phyloP scores from a whole-genome alignment of 495 filamentous ascomycete species.

The Hypoxylon fragiforme region DNA sequence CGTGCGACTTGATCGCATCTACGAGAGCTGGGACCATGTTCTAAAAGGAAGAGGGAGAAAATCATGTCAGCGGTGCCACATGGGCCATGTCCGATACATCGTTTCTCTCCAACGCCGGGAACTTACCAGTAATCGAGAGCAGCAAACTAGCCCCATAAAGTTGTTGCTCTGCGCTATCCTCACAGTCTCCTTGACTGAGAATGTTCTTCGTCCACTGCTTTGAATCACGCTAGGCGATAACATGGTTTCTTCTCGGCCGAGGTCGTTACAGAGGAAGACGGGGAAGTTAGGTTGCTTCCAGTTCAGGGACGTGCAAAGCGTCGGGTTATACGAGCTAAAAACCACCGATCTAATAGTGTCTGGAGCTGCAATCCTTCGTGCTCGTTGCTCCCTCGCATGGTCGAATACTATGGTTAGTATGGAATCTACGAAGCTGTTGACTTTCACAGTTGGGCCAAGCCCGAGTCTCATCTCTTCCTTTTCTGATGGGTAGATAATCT shows the following conservation, averaged over 20 bases:
- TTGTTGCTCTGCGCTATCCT: slow-evolving; percentile 94
- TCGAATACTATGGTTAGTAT: slow-evolving; percentile 87
- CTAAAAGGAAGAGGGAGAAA: no score
- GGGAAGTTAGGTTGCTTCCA: slow-evolving; percentile 99
- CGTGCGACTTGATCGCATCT: slow-evolving; percentile 90
- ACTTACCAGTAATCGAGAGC: slow-evolving; percentile 79
- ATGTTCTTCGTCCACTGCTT: slow-evolving; percentile 69
- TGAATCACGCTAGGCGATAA: slow-evolving; percentile 47
- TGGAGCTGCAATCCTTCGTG: slow-evolving; percentile 53
- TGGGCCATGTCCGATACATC: neutral
- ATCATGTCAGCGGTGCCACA: slow-evolving; percentile 16
- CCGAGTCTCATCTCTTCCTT: slow-evolving; percentile 68
- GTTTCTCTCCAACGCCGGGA: neutral
- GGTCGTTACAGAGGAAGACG: slow-evolving; percentile 90
- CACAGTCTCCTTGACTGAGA: slow-evolving; percentile 92
- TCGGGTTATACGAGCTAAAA: slow-evolving; percentile 87
- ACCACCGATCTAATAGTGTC: slow-evolving; percentile 81
- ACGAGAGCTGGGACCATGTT: slow-evolving; percentile 90
- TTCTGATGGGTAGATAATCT: slow-evolving; percentile 78
- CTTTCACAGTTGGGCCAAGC: slow-evolving; percentile 74
- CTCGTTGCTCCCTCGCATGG: slow-evolving; percentile 77
- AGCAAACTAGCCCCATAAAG: slow-evolving; percentile 95
- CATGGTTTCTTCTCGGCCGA: slow-evolving; percentile 61
- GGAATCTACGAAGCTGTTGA: slow-evolving; percentile 83
- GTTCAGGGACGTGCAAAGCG: slow-evolving; percentile 88